Conservation (phyloP, 2,329 filamentous ascomycete species). For the Tolypocladium endophyticum region DNA sequence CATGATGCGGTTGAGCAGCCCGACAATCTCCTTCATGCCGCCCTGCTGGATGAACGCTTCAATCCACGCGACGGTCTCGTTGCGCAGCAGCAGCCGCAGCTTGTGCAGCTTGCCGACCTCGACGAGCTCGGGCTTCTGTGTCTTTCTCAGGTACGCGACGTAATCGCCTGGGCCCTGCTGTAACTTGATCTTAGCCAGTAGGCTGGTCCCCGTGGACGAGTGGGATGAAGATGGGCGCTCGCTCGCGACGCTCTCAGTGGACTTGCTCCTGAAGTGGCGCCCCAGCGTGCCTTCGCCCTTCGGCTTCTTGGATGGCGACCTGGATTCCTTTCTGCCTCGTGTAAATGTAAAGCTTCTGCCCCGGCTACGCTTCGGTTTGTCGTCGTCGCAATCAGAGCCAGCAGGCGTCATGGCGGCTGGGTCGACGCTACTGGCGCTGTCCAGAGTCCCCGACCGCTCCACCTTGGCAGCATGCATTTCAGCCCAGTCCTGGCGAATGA, state of each 20-base stretch:
- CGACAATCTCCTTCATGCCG: slow-evolving; percentile 86
- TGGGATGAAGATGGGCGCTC: slow-evolving; percentile 43
- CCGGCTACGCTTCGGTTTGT: slow-evolving; percentile 38
- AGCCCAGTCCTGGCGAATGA: slow-evolving; percentile 80
- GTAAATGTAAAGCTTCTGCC: slow-evolving; percentile 64
- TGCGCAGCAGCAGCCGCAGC: slow-evolving; percentile 75
- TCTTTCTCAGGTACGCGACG: slow-evolving; percentile 73
- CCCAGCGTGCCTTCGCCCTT: slow-evolving; percentile 54
- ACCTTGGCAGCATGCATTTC: slow-evolving; percentile 47
- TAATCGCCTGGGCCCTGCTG: slow-evolving; percentile 72
- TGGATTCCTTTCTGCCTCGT: slow-evolving; percentile 50
- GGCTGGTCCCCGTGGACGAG: slow-evolving; percentile 43
- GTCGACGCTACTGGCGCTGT: slow-evolving; percentile 26
- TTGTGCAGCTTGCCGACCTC: slow-evolving; percentile 96
- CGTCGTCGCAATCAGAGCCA: slow-evolving; percentile 30
- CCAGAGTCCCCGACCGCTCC: slow-evolving; percentile 31
- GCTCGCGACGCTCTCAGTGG: slow-evolving; percentile 56
- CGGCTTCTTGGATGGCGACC: slow-evolving; percentile 63
- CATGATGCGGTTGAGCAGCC: slow-evolving; percentile 81
- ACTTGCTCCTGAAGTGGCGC: slow-evolving; percentile 60
- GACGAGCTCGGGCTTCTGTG: slow-evolving; percentile 69
- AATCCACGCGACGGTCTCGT: slow-evolving; percentile 94
- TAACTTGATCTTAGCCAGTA: slow-evolving; percentile 61
- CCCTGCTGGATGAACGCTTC: slow-evolving; percentile 82
- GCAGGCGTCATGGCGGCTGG: slow-evolving; percentile 18